Evolutionary conservation across 768 basidiomycete genomes (phyloP), one percentile per base, ranked within the genome.

Genomic region (Hypholoma fasciculare): DNA sequence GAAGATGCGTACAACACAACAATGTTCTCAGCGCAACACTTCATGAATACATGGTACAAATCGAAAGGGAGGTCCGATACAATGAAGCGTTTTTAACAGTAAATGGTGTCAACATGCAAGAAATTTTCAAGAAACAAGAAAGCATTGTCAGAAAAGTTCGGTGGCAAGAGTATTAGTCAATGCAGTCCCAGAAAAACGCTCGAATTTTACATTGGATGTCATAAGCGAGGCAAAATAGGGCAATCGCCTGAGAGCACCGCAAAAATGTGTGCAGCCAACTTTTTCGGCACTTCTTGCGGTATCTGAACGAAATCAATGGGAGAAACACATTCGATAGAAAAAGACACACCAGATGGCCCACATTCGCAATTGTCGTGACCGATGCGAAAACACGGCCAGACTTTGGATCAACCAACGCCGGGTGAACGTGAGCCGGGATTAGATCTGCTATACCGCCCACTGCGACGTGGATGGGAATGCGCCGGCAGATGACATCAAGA

Each of bases 391-490:
- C 66, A n/a, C 72, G 65, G 11, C 69, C 72, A 7, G 76, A 72
- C 4, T 53, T 66, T 0, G 73, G 71, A 62, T 76, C 69, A 8
- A 71, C 57, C 20, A 79, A 64, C 0, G 71, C 72, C 8, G 71
- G 61, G 52, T 78, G 77, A 9, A 78, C 71, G 20, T 71, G 56
- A 30, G 57, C 43, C 16, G 78, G 75, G 49, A 88, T 74, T 61
- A 79, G 81, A 61, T 88, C 85, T 20, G 78, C 72, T 27, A 76
- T 69, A 16, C 66, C 70, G 9, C 84, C 86, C 36, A 87, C 73
- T 38, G 85, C 71, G 19, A 87, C 69, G 61, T 86, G 84, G 0
- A 87, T 71, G 0, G 84, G 84, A 7, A 77, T 71, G 19, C 57
- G 63, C 11, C 63, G 47, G 54, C 80, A 82, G 13, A 71, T 58